Evolutionary conservation across 768 basidiomycete species (phyloP), one percentile per base, ranked within the genome.

Genomic region (Termitomyces sp.): DNA sequence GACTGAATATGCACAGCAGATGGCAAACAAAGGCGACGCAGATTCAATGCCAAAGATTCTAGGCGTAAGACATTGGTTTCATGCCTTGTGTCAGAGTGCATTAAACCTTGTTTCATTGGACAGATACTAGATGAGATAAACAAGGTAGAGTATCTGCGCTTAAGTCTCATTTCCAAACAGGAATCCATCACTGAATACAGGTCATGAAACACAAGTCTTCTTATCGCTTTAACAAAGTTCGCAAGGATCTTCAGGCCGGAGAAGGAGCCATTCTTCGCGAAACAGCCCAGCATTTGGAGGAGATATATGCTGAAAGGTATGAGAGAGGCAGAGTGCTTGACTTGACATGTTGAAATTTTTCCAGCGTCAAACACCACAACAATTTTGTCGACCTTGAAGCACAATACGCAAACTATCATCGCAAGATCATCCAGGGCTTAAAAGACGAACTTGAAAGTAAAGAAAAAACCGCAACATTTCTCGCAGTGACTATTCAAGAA

Each of bases 101-200:
- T 49, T 22, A 30, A 47, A 42, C 33, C 56, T 48, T 52, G 36
- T 55, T 18, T 36, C 53, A 32, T 36, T 24, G 38, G 40, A 38
- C 48, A 85, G 83, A 71, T 81, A 53, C 69, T 86, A 53, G 68
- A 74, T 32, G 74, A 82, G 60, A 79, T 87, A 16, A 76, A 80
- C 51, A 65, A 78, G 64, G 84, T 76, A 65, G 43, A 63, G 48
- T 2, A 7, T 30, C 14, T 47, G 38, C 10, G 38, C 13, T 53
- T 43, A 30, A 2, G 38, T 45, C 22, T 24, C 16, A 12, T 9
- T 30, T 30, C 53, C 38, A 42, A 13, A 24, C 32, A 30, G 10
- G 12, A 12, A 12, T 6, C 54, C 33, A 45, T 53, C 48, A 13
- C 14, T 46, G 7, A 24, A 36, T 58, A 26, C 51, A 86, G 83